A percentile compares a stretch with the other conserved stretches of the same genome.
phyloP scores from a whole-genome alignment of 148 eudicot species.

The Fagopyrum tataricum region DNA sequence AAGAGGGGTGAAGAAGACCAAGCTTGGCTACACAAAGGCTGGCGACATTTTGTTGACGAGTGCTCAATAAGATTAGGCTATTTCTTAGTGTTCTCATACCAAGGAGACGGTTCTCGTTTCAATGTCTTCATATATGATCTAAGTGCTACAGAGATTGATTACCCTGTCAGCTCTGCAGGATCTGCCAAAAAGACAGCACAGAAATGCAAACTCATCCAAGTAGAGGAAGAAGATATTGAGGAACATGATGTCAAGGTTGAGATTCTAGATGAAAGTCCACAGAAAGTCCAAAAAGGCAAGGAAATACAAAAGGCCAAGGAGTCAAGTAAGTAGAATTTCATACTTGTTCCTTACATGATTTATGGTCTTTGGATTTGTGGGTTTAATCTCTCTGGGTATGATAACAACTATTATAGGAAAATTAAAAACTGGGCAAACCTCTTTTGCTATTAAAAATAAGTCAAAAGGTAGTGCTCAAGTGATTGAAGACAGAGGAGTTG shows the following conservation, averaged over 20 bases:
- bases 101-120: background rate
- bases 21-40: slow-evolving; percentile 5
- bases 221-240: background rate
- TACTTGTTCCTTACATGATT: background rate
- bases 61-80: background rate
- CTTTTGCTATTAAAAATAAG: background rate
- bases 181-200: too few relatives aligned
- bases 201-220: background rate
- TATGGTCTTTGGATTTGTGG: background rate
- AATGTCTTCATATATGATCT: background rate
- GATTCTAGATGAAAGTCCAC: background rate
- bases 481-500: background rate
- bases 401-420: too few relatives aligned
- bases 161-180: background rate
- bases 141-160: background rate
- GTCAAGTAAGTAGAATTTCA: background rate
- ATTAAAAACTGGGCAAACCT: too few relatives aligned
- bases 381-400: background rate
- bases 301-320: background rate
- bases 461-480: background rate
- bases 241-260: background rate
- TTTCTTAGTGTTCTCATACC: background rate
- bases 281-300: background rate
- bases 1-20: background rate
- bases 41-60: background rate